phyloP scores from a whole-genome alignment of 495 filamentous ascomycete genomes.

The Talaromyces wortmannii region DNA sequence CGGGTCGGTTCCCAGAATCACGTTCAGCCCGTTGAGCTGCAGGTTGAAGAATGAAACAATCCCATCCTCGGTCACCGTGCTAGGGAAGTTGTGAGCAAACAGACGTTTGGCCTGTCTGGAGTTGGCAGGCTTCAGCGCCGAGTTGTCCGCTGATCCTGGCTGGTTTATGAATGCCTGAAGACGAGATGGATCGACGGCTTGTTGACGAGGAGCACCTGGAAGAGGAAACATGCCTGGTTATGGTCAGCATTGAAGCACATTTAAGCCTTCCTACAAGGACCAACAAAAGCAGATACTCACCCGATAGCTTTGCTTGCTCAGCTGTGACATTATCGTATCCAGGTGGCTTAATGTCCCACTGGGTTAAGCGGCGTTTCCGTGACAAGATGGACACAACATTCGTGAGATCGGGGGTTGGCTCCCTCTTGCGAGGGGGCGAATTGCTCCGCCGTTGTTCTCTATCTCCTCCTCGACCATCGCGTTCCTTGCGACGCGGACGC shows the following conservation, averaged over 20 bases:
- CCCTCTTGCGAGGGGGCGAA: conserved; percentile 80
- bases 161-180: conserved; percentile 95
- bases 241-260: background rate
- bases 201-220: conserved; percentile 88
- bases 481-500: conserved; percentile 48
- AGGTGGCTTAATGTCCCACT: conserved; percentile 99
- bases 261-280: conserved; percentile 2
- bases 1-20: conserved; percentile 75
- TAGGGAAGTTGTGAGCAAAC: conserved; percentile 75
- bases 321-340: conserved; percentile 98
- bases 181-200: conserved; percentile 92
- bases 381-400: conserved; percentile 70
- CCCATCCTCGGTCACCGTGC: conserved; percentile 58
- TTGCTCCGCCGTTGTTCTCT: conserved; percentile 67
- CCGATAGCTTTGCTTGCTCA: conserved; percentile 98
- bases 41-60: conserved; percentile 88
- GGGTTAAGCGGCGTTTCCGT: conserved; percentile 84
- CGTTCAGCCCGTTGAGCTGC: conserved; percentile 89
- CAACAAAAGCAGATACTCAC: conserved; percentile 27
- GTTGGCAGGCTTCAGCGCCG: conserved; percentile 83
- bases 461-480: conserved; percentile 30
- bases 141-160: conserved; percentile 59
- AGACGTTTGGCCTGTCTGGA: conserved; percentile 90
- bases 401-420: conserved; percentile 92
- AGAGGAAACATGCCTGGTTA: conserved; percentile 85